These are phyloP conservation scores for Xylaria sp. DNA, from an alignment of 2,329 filamentous ascomycete species.

Conservation along the genomic window DNA sequence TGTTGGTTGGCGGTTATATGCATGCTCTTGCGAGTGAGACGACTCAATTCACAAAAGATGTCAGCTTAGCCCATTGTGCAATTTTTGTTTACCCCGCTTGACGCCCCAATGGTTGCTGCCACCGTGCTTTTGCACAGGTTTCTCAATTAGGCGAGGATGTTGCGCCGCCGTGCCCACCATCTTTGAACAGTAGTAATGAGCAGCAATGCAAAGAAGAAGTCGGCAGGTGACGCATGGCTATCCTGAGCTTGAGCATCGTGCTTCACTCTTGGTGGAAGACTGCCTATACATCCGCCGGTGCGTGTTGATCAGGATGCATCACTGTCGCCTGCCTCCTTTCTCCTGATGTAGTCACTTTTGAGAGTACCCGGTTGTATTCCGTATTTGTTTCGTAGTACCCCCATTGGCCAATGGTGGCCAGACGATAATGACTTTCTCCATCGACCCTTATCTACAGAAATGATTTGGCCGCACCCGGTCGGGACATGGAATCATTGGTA, in stretches of 20 bases:
- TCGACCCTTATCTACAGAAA: background rate
- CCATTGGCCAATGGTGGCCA: slow-evolving; percentile 6
- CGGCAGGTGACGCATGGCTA: background rate
- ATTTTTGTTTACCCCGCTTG: slow-evolving; percentile 11
- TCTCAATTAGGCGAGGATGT: slow-evolving; percentile 3
- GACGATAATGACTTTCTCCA: background rate
- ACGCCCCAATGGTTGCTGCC: slow-evolving; percentile 1
- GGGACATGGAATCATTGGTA: background rate
- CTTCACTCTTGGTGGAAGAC: background rate
- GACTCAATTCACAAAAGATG: background rate
- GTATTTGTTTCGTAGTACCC: background rate
- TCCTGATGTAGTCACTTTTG: background rate
- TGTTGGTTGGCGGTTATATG: background rate
- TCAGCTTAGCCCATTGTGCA: background rate
- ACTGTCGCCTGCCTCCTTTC: background rate
- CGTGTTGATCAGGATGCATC: background rate
- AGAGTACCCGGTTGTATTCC: background rate
- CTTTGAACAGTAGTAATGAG: background rate
- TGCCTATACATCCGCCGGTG: background rate
- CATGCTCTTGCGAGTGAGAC: background rate
- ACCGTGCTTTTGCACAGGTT: background rate
- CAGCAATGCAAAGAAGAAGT: background rate
- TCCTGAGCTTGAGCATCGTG: background rate
- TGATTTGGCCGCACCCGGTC: background rate
- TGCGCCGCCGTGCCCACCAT: background rate